phyloP scores from a whole-genome alignment of 148 eudicot genomes.

The Silene uniflora region DNA sequence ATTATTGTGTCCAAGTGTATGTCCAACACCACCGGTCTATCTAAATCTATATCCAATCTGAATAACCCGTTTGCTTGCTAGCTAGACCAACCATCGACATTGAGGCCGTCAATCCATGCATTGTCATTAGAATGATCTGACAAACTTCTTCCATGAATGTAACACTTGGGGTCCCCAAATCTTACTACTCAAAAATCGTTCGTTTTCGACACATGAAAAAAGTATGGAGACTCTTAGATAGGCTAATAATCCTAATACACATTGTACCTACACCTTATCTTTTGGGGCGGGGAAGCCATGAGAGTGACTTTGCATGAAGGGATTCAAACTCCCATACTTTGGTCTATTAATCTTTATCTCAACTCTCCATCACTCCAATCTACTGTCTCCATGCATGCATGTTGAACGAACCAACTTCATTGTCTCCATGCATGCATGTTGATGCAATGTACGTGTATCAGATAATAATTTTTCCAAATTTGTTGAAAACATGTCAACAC shows the following conservation, averaged over 20 bases:
- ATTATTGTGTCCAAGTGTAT: too few relatives aligned
- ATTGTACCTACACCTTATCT: background rate
- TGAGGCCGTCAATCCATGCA: background rate
- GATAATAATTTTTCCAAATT: background rate
- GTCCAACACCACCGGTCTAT: too few relatives aligned
- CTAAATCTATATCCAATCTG: background rate
- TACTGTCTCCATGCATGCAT: background rate
- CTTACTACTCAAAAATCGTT: background rate
- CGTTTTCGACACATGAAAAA: background rate
- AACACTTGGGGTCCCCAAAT: too few relatives aligned
- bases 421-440: constrained; percentile 1
- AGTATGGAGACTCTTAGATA: background rate
- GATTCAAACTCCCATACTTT: background rate
- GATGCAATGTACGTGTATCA: constrained; percentile 11
- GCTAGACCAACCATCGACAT: background rate
- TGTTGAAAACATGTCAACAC: constrained; percentile 15
- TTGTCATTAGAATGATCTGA: background rate
- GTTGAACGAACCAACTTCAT: background rate
- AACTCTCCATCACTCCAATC: background rate
- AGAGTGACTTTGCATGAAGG: constrained; percentile 1
- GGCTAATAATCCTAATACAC: background rate
- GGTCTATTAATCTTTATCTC: background rate
- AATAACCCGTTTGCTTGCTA: background rate
- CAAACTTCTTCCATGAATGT: background rate
- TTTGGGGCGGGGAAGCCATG: background rate